A percentile compares a stretch with the other conserved stretches of the same genome.
phyloP scores from a whole-genome alignment of 2,329 filamentous ascomycete species.

The Cladorrhinum sp. region DNA sequence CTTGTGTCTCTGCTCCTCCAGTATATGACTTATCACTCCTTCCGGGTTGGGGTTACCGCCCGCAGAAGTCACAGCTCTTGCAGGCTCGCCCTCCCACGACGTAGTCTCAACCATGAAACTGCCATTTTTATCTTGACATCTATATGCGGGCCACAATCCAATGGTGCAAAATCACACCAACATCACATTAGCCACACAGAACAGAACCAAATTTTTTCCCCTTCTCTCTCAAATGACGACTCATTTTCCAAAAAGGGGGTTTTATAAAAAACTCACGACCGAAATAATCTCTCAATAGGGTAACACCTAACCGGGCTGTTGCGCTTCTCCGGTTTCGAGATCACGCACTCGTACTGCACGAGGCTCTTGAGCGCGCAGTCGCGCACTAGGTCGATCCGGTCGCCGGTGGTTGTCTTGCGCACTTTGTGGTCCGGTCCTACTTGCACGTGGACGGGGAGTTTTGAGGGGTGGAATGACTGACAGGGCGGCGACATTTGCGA shows the following conservation, averaged over 20 bases:
- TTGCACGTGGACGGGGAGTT: slow-evolving; percentile 51
- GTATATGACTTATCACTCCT: background rate
- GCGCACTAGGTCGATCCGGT: slow-evolving; percentile 46
- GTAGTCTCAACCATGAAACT: slow-evolving; percentile 63
- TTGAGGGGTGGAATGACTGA: slow-evolving; percentile 50
- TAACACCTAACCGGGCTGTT: slow-evolving; percentile 53
- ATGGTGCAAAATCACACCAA: background rate
- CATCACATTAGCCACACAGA: slow-evolving; percentile 1
- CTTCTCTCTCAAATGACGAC: too few relatives aligned
- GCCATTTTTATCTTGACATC: slow-evolving; percentile 54
- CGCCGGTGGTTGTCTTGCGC: slow-evolving; percentile 44
- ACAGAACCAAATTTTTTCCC: slow-evolving; percentile 2
- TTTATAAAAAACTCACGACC: slow-evolving; percentile 46
- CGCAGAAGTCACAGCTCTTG: slow-evolving; percentile 19
- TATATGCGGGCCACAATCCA: too few relatives aligned
- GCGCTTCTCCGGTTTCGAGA: slow-evolving; percentile 45
- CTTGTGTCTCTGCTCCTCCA: background rate
- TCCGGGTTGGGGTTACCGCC: background rate
- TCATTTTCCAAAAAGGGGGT: too few relatives aligned
- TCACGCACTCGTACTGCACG: slow-evolving; percentile 59
- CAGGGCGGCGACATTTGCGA: slow-evolving; percentile 57
- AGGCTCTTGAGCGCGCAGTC: slow-evolving; percentile 56
- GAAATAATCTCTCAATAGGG: slow-evolving; percentile 58
- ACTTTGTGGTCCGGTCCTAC: slow-evolving; percentile 46
- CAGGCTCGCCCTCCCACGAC: slow-evolving; percentile 50